Evolutionary conservation across 1,284 basidiomycete genomes (phyloP).

Genomic region (Ganoderma resinaceum): DNA sequence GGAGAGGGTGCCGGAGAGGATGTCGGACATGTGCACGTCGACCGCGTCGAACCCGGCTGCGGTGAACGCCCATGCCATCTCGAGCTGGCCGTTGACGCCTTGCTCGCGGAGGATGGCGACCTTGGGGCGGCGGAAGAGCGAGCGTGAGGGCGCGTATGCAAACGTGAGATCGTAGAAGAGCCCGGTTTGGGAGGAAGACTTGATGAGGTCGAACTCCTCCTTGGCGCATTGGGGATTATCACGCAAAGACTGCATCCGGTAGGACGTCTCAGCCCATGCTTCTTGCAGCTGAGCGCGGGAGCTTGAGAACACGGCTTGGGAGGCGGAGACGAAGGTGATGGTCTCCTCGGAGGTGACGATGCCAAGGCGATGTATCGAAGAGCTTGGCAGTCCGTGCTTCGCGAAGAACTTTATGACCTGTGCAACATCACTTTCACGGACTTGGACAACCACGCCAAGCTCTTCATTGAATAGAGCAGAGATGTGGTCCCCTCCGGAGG

Average conservation of each 20-base stretch:
- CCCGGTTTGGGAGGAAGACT: constrained; percentile 67
- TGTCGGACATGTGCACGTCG: constrained; percentile 98
- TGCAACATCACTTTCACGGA: constrained; percentile 68
- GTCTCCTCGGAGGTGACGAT: constrained; percentile 69
- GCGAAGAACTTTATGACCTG: constrained; percentile 70
- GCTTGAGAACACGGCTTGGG: constrained; percentile 65
- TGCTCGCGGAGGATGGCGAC: constrained; percentile 98
- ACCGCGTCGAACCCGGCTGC: constrained; percentile 93
- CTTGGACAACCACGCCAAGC: constrained; percentile 92
- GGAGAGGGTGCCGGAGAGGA: constrained; percentile 76
- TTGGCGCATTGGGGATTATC: constrained; percentile 84
- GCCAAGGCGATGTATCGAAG: constrained; percentile 81
- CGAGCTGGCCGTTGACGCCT: constrained; percentile 97
- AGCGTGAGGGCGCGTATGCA: constrained; percentile 48
- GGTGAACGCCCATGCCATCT: constrained; percentile 98
- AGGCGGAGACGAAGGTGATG: constrained; percentile 66
- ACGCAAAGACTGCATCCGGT: constrained; percentile 88
- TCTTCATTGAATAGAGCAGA: constrained; percentile 95
- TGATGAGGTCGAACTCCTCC: constrained; percentile 87
- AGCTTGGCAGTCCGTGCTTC: constrained; percentile 74
- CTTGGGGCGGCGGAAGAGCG: constrained; percentile 69
- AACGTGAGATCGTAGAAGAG: constrained; percentile 83
- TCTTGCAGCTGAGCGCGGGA: constrained; percentile 81
- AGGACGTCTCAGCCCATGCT: constrained; percentile 95
- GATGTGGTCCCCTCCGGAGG: constrained; percentile 58